Percentiles rank a stretch among this genome's conserved stretches.
Conservation (phyloP, 1,284 basidiomycete genomes). For the Quambalaria eucalypti region DNA sequence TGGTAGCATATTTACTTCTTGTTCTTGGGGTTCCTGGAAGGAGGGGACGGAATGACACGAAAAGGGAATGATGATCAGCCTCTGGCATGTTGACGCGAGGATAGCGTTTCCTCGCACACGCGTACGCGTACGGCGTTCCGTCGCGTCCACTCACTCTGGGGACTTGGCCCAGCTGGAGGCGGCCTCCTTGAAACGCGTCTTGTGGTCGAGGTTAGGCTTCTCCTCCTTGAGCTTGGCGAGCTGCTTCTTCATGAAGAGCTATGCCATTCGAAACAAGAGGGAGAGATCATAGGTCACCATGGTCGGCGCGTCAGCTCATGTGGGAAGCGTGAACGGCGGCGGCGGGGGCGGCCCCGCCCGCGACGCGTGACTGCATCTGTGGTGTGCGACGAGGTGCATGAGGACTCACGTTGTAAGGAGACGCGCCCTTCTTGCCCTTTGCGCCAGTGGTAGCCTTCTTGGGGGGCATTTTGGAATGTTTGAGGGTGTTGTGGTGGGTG, state of each 20-base stretch:
- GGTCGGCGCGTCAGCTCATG: neutral
- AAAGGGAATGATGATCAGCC: neutral
- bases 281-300: neutral
- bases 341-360: too few relatives aligned
- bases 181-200: neutral
- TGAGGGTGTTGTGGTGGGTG: too few relatives aligned
- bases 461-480: too few relatives aligned
- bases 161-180: neutral
- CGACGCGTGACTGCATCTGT: too few relatives aligned
- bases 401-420: neutral
- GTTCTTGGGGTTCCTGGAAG: slow-evolving; percentile 3
- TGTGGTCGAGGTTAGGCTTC: neutral
- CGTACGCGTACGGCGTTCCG: neutral
- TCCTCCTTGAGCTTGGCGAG: slow-evolving; percentile 7
- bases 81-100: neutral
- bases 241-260: slow-evolving; percentile 5
- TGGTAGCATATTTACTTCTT: neutral
- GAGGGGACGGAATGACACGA: neutral
- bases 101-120: neutral
- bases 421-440: neutral
- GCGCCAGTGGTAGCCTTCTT: neutral
- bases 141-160: neutral
- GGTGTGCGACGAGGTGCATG: neutral
- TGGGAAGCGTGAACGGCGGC: too few relatives aligned
- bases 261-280: neutral